These are phyloP conservation scores for Cordyceps pruinosa DNA, from an alignment of 2,329 filamentous ascomycete genomes.

Conservation along the genomic window DNA sequence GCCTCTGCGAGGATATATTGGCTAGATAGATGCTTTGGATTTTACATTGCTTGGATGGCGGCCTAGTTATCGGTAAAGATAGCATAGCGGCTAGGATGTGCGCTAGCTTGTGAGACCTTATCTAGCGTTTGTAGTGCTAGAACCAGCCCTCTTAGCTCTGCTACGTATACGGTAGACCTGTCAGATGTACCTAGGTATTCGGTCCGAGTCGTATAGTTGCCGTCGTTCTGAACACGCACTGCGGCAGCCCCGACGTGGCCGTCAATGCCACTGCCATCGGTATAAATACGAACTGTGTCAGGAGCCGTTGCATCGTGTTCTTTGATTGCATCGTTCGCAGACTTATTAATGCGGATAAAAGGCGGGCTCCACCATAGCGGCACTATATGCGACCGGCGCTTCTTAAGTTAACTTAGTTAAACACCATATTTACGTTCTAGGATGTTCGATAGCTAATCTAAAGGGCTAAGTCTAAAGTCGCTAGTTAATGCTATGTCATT, in stretches of 20 bases:
- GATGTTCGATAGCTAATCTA: constrained; percentile 10
- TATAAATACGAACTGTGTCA: constrained; percentile 15
- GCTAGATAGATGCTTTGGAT: constrained; percentile 22
- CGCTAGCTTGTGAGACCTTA: constrained; percentile 14
- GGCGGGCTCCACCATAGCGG: constrained; percentile 9
- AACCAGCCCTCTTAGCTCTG: constrained; percentile 21
- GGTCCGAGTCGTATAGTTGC: constrained; percentile 15
- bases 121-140: constrained; percentile 21
- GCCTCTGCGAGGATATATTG: constrained; percentile 23
- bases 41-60: constrained; percentile 22
- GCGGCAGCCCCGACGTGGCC: too few relatives aligned
- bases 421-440: too few relatives aligned
- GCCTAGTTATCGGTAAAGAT: constrained; percentile 28
- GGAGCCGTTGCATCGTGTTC: constrained; percentile 14
- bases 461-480: not conserved
- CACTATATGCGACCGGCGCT: constrained; percentile 2
- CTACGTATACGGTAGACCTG: constrained; percentile 24
- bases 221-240: constrained; percentile 8
- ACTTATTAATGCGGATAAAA: not conserved
- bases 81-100: constrained; percentile 16
- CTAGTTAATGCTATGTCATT: constrained; percentile 11
- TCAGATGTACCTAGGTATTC: constrained; percentile 22
- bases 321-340: constrained; percentile 6
- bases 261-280: constrained; percentile 3
- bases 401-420: constrained; percentile 13